Conservation (phyloP, 2,329 filamentous ascomycete genomes). For the Capronia americana region DNA sequence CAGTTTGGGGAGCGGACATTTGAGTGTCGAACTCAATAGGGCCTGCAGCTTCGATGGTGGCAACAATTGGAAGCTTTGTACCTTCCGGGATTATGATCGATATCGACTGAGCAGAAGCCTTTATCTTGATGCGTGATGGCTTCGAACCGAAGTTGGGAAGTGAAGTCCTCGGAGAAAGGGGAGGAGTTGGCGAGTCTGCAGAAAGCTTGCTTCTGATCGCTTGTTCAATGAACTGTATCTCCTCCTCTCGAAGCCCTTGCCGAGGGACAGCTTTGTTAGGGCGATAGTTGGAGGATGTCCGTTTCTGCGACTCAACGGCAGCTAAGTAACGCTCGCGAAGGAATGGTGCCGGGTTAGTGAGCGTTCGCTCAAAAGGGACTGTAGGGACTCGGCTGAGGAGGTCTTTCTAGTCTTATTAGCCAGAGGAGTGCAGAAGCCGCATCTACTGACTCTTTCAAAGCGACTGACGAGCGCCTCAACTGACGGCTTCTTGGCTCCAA, state of each 20-base stretch:
- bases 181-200: constrained; percentile 11
- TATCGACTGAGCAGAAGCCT: constrained; percentile 26
- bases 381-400: constrained; percentile 23
- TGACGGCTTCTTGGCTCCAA: constrained; percentile 19
- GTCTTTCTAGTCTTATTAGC: constrained; percentile 27
- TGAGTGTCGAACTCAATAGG: constrained; percentile 24
- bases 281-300: constrained; percentile 20
- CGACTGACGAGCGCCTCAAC: constrained; percentile 29
- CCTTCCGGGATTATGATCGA: constrained; percentile 34
- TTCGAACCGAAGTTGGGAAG: not conserved
- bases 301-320: constrained; percentile 26
- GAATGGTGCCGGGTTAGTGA: constrained; percentile 28
- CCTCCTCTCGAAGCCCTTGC: constrained; percentile 14
- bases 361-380: constrained; percentile 13
- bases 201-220: constrained; percentile 19
- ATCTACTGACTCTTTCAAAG: constrained; percentile 32
- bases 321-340: constrained; percentile 27
- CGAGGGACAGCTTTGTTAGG: constrained; percentile 11
- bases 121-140: constrained; percentile 25
- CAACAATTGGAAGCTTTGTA: constrained; percentile 27
- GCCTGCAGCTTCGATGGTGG: constrained; percentile 29
- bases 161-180: not conserved
- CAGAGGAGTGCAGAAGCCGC: not conserved
- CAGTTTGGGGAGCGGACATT: constrained; percentile 20
- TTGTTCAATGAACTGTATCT: constrained; percentile 20